A percentile compares a stretch with the other conserved stretches of the same genome.
Conservation (phyloP, 2,329 filamentous ascomycete species). For the Fusarium euwallaceae region DNA sequence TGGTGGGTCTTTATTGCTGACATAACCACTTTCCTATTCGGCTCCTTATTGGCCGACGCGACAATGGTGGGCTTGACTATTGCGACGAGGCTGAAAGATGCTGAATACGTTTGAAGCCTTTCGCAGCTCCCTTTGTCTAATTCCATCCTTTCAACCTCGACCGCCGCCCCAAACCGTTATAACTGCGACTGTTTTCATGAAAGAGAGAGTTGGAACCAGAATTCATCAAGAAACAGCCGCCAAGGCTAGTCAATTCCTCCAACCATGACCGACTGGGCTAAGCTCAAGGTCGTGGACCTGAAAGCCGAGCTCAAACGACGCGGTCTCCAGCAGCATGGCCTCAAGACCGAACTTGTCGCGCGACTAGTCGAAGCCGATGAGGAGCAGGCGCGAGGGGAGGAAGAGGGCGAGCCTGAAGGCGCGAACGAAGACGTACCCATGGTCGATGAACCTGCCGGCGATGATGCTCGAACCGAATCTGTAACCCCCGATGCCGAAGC, state of each 20-base stretch:
- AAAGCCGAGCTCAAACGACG: conserved; percentile 80
- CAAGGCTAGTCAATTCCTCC: conserved; percentile 23
- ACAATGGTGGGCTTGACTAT: conserved; percentile 25
- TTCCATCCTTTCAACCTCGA: neutral
- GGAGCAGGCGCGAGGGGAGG: conserved; percentile 12
- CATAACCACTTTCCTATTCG: conserved; percentile 19
- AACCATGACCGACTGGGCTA: conserved; percentile 66
- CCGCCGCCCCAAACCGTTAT: neutral
- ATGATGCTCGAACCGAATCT: conserved; percentile 13
- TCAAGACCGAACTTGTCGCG: conserved; percentile 79
- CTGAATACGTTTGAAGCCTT: conserved; percentile 22
- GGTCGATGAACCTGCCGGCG: conserved; percentile 23
- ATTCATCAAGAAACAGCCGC: conserved; percentile 8
- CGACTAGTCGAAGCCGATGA: conserved; percentile 61
- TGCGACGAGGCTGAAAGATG: conserved; percentile 41
- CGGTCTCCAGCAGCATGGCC: conserved; percentile 76
- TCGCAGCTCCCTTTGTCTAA: conserved; percentile 9
- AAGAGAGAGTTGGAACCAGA: neutral
- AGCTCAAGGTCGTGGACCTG: conserved; percentile 80
- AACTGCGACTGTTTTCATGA: neutral
- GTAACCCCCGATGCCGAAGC: conserved; percentile 6
- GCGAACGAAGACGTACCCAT: conserved; percentile 24
- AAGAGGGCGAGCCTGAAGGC: conserved; percentile 20
- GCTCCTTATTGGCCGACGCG: conserved; percentile 34
- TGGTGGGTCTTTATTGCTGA: conserved; percentile 27